Percentiles rank a stretch among this genome's conserved stretches.
phyloP scores from a whole-genome alignment of 257 asterid genomes.

The Solanum etuberosum region DNA sequence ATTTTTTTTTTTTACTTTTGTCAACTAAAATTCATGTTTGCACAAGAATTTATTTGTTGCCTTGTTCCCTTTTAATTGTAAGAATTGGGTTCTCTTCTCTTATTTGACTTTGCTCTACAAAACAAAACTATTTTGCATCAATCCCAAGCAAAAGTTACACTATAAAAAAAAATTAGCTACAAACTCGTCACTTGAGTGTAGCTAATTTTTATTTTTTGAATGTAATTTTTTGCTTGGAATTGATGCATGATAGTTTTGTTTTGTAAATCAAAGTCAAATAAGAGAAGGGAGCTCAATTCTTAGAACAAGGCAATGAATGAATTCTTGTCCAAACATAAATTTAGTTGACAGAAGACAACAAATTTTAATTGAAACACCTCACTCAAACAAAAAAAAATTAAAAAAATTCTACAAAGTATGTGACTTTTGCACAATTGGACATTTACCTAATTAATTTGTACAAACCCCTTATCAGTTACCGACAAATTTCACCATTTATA shows the following conservation, averaged over 20 bases:
- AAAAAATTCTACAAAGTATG: background rate
- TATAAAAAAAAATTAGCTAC: no score
- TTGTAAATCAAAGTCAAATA: background rate
- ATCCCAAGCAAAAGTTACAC: background rate
- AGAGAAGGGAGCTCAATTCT: background rate
- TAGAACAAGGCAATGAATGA: background rate
- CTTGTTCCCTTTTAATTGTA: background rate
- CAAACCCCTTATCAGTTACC: background rate
- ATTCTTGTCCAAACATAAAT: background rate
- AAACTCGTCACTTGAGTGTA: no score
- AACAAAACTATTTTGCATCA: background rate
- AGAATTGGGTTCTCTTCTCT: background rate
- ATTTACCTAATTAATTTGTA: background rate
- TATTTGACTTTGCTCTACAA: background rate
- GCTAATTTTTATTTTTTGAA: no score
- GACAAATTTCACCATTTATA: background rate
- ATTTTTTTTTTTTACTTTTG: background rate
- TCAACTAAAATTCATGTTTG: background rate
- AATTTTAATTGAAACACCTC: background rate
- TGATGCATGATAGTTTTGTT: background rate
- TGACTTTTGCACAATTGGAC: background rate
- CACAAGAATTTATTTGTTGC: background rate
- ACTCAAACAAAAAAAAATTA: background rate
- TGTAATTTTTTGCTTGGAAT: background rate
- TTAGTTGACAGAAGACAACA: background rate